Evolutionary conservation across 2,329 filamentous ascomycete species (phyloP).

Genomic region (Neofusicoccum parvum): DNA sequence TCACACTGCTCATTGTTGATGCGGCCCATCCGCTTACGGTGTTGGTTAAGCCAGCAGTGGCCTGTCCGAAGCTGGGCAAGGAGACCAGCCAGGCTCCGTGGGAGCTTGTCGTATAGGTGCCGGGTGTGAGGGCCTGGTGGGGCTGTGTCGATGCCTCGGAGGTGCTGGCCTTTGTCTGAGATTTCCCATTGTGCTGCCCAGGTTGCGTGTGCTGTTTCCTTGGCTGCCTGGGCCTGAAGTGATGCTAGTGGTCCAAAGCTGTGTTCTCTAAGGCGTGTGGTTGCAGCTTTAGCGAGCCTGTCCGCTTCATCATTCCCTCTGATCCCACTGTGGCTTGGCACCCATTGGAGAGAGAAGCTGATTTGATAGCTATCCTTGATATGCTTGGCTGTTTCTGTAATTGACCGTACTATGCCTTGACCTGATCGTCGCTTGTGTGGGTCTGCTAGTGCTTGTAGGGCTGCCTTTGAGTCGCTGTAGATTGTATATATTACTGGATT

Average conservation of each 20-base stretch:
- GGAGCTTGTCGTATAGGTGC: not conserved
- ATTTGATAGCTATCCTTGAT: not conserved
- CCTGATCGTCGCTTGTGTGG: not conserved
- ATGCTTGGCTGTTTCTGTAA: not conserved
- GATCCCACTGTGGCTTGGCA: conserved; percentile 16
- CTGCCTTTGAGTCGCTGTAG: not conserved
- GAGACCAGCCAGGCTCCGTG: not conserved
- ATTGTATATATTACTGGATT: not conserved
- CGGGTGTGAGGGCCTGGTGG: not conserved
- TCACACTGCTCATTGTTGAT: too few relatives aligned
- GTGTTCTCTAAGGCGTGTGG: too few relatives aligned
- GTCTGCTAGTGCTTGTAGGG: not conserved
- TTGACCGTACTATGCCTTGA: not conserved
- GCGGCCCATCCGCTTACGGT: too few relatives aligned
- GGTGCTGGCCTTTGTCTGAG: not conserved
- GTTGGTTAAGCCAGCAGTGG: not conserved
- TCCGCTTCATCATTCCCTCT: conserved; percentile 22
- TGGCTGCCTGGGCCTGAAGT: too few relatives aligned
- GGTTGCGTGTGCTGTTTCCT: not conserved
- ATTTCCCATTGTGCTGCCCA: not conserved
- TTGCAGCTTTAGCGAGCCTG: too few relatives aligned
- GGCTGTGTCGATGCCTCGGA: not conserved
- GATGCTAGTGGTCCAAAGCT: too few relatives aligned
- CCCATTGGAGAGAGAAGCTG: conserved; percentile 21
- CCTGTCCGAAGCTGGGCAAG: not conserved